phyloP scores from a whole-genome alignment of 768 basidiomycete genomes.

The Hortiboletus campestris region DNA sequence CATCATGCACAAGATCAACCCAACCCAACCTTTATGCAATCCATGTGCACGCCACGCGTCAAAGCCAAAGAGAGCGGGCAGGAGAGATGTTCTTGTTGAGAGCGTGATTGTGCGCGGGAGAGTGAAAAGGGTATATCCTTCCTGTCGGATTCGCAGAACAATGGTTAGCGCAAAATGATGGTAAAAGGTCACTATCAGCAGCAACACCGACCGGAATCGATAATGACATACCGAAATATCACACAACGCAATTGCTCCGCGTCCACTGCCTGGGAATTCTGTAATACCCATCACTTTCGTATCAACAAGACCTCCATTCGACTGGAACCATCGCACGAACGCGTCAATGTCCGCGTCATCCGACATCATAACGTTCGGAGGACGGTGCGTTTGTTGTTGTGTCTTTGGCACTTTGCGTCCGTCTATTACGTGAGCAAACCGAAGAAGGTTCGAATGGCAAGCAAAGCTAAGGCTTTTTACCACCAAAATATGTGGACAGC shows the following conservation, averaged over 20 bases:
- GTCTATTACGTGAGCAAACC: too few relatives aligned
- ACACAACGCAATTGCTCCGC: constrained; percentile 70
- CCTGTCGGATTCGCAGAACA: constrained; percentile 37
- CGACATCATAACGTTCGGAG: not conserved
- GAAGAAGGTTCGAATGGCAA: too few relatives aligned
- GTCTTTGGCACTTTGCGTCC: too few relatives aligned
- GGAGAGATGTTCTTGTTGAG: constrained; percentile 70
- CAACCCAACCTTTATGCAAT: constrained; percentile 77
- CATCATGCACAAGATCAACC: constrained; percentile 92
- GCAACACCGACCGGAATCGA: not conserved
- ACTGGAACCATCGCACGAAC: constrained; percentile 61
- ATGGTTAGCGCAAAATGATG: not conserved
- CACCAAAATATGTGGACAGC: too few relatives aligned
- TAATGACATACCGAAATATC: constrained; percentile 62
- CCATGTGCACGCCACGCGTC: constrained; percentile 60
- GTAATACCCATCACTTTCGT: constrained; percentile 43
- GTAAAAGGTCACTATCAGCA: not conserved
- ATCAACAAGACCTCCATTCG: constrained; percentile 52
- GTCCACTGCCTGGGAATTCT: constrained; percentile 52
- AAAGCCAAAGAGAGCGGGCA: constrained; percentile 58
- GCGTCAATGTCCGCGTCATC: constrained; percentile 18
- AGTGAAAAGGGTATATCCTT: constrained; percentile 74
- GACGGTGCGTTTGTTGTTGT: too few relatives aligned
- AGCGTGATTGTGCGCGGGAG: constrained; percentile 78
- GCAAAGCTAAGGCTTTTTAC: too few relatives aligned